These are phyloP conservation scores for Hansfordia pulvinata DNA, from an alignment of 2,329 filamentous ascomycete genomes.

Conservation along the genomic window DNA sequence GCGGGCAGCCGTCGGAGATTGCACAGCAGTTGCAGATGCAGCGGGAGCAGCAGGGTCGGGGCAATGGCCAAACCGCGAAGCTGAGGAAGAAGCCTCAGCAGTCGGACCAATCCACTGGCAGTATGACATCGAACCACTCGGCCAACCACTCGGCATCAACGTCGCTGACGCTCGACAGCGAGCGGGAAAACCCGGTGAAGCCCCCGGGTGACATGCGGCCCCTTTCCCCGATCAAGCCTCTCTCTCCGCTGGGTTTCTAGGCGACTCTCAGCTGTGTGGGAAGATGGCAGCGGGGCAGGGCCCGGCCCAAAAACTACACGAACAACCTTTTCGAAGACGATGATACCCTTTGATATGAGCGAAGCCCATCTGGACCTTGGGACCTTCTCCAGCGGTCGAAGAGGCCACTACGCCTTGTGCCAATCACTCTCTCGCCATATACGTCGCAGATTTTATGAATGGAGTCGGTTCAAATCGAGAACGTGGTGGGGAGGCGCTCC, in stretches of 20 bases:
- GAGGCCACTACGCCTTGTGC: too few relatives aligned
- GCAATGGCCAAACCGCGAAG: slow-evolving; percentile 20
- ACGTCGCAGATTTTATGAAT: too few relatives aligned
- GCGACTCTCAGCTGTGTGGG: slow-evolving; percentile 5
- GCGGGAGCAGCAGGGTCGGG: too few relatives aligned
- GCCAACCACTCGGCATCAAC: slow-evolving; percentile 28
- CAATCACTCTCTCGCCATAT: too few relatives aligned
- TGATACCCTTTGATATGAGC: too few relatives aligned
- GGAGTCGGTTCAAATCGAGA: too few relatives aligned
- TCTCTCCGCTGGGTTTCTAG: slow-evolving; percentile 48
- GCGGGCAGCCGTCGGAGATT: slow-evolving; percentile 36
- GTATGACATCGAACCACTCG: slow-evolving; percentile 26
- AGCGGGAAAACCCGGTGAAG: slow-evolving; percentile 21
- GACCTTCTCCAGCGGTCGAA: too few relatives aligned
- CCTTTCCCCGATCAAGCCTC: slow-evolving; percentile 51
- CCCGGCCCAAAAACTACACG: too few relatives aligned
- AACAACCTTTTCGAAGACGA: too few relatives aligned
- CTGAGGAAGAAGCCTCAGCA: slow-evolving; percentile 30
- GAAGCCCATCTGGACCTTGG: too few relatives aligned
- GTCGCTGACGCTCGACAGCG: slow-evolving; percentile 29
- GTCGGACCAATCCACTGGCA: slow-evolving; percentile 27
- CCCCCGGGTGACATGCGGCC: slow-evolving; percentile 33
- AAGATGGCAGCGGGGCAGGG: too few relatives aligned
- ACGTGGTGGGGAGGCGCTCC: too few relatives aligned
- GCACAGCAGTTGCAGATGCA: slow-evolving; percentile 11